Evolutionary conservation across 1,284 basidiomycete genomes (phyloP).

Genomic region (Amylostereum areolatum): DNA sequence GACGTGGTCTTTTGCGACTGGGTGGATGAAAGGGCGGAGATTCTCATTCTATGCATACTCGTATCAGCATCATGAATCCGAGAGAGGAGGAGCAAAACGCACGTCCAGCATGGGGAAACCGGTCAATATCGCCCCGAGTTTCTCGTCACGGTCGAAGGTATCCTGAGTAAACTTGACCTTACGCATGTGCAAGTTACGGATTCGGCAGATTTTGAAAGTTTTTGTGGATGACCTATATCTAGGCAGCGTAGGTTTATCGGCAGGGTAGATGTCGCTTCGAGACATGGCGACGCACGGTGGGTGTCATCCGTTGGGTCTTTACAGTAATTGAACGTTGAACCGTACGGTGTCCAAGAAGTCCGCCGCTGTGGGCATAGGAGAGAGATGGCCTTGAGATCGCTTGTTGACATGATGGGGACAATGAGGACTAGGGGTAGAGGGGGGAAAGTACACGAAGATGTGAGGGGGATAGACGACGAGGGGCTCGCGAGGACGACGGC

Average conservation of each 20-base stretch:
- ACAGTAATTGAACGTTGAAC: no score
- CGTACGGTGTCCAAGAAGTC: constrained; percentile 95
- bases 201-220: constrained; percentile 99
- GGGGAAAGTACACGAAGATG: no score
- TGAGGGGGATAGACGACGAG: no score
- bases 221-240: constrained; percentile 81
- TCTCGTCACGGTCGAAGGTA: constrained; percentile 98
- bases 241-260: background rate
- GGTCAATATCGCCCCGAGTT: constrained; percentile 85
- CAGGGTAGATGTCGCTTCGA: background rate
- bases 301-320: constrained; percentile 95
- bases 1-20: constrained; percentile 93
- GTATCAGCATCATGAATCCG: background rate
- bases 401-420: constrained; percentile 63
- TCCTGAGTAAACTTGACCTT: constrained; percentile 99
- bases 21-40: constrained; percentile 90
- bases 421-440: no score
- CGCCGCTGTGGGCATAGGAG: constrained; percentile 91
- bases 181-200: constrained; percentile 95
- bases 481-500: no score
- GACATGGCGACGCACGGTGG: constrained; percentile 61
- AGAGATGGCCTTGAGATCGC: constrained; percentile 90
- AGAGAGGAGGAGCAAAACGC: constrained; percentile 25
- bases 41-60: constrained; percentile 70
- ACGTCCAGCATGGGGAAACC: constrained; percentile 98